phyloP scores from a whole-genome alignment of 2,329 filamentous ascomycete genomes.

The Bipolaris cookei region DNA sequence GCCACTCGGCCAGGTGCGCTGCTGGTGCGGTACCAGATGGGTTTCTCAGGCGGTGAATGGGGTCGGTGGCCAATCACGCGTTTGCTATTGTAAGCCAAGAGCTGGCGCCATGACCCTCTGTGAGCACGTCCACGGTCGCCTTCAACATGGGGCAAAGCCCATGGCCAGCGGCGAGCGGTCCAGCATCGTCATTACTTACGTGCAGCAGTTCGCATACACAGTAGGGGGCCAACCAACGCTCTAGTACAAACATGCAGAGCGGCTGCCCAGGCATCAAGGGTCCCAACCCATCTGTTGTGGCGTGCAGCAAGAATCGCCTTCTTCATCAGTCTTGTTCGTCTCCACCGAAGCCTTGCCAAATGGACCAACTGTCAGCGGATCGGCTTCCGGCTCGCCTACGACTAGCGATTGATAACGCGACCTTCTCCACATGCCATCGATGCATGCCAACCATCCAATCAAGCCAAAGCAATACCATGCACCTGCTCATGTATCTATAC shows the following conservation, averaged over 20 bases:
- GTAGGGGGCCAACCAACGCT: constrained; percentile 7
- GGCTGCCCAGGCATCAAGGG: neutral
- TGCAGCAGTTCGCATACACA: neutral
- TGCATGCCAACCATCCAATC: constrained; percentile 11
- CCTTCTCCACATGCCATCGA: constrained; percentile 12
- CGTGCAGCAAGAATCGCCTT: constrained; percentile 18
- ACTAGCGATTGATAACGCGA: constrained; percentile 19
- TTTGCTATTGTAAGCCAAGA: constrained; percentile 31
- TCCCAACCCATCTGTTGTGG: constrained; percentile 14
- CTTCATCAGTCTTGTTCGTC: constrained; percentile 5
- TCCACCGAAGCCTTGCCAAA: constrained; percentile 16
- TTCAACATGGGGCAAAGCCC: constrained; percentile 1
- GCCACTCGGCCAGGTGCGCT: constrained; percentile 23
- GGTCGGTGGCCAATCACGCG: constrained; percentile 26
- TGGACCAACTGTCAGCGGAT: constrained; percentile 22
- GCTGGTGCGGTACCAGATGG: constrained; percentile 22
- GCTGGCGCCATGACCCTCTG: constrained; percentile 20
- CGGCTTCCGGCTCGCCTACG: constrained; percentile 28
- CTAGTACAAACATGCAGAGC: neutral
- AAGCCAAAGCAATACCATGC: neutral
- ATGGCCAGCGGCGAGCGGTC: neutral
- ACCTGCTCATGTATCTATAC: neutral
- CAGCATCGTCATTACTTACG: neutral
- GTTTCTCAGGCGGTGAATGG: constrained; percentile 29
- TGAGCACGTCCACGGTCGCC: constrained; percentile 15